Evolutionary conservation across 2,329 filamentous ascomycete genomes (phyloP).

Genomic region (Claviceps fusiformis): DNA sequence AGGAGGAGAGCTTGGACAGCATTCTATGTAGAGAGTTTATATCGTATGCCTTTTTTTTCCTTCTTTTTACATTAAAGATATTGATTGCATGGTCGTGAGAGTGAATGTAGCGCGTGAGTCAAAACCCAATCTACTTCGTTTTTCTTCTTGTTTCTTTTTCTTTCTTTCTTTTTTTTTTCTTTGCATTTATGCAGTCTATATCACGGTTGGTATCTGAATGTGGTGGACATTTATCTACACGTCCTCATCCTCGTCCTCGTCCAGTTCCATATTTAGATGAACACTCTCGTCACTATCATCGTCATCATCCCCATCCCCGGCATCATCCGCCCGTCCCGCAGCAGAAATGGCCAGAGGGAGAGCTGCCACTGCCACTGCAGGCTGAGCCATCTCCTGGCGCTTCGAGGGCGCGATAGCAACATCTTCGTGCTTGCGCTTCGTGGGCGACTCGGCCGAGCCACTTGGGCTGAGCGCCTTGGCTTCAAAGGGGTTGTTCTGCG

Average conservation of each 20-base stretch:
- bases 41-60: background rate
- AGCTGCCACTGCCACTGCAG: constrained; percentile 1
- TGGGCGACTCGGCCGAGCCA: constrained; percentile 13
- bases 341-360: constrained; percentile 10
- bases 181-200: background rate
- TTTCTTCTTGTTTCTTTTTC: too few species aligned
- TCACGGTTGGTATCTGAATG: background rate
- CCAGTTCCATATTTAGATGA: constrained; percentile 46
- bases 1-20: background rate
- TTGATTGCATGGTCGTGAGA: too few species aligned
- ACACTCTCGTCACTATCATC: constrained; percentile 38
- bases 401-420: constrained; percentile 23
- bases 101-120: too few species aligned
- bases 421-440: constrained; percentile 28
- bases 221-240: constrained; percentile 5
- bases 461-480: constrained; percentile 8
- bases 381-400: constrained; percentile 25
- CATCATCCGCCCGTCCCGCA: constrained; percentile 18
- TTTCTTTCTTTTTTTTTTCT: background rate
- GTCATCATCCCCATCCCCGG: constrained; percentile 30
- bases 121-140: too few species aligned
- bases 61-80: too few species aligned
- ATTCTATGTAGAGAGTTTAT: background rate
- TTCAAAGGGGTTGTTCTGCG: constrained; percentile 24
- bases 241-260: constrained; percentile 32